These are phyloP conservation scores for Cicer pinnatifidum DNA, from an alignment of 306 rosid species.

Conservation along the genomic window DNA sequence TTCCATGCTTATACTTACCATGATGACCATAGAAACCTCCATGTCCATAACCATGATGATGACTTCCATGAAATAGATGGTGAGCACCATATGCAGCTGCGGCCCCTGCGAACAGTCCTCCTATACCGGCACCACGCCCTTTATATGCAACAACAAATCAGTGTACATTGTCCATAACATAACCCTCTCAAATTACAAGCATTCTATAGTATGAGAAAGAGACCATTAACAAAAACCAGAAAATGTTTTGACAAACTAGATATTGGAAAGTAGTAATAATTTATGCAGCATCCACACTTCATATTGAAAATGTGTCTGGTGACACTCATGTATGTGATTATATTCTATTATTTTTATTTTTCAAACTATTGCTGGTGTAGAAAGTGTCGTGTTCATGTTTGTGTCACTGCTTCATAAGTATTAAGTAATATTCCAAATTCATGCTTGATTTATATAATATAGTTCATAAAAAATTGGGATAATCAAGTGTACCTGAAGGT, in stretches of 20 bases:
- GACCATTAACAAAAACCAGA: not conserved
- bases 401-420: no score
- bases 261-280: not conserved
- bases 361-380: no score
- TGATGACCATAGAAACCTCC: conserved; percentile 56
- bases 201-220: not conserved
- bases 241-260: not conserved
- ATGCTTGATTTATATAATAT: not conserved
- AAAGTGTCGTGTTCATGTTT: no score
- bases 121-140: conserved; percentile 52
- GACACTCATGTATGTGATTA: no score
- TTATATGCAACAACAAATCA: not conserved
- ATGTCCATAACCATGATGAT: conserved; percentile 43
- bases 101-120: conserved; percentile 54
- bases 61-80: conserved; percentile 60
- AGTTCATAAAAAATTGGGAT: conserved; percentile 6
- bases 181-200: not conserved
- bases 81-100: conserved; percentile 57
- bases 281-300: no score
- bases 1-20: conserved; percentile 81
- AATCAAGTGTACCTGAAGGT: conserved; percentile 41
- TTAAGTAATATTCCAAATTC: not conserved
- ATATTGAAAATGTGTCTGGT: no score
- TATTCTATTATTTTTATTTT: no score
- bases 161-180: conserved; percentile 1